Evolutionary conservation across 371 early-diverging fungal genomes (phyloP).

Genomic region (Circinella minor): DNA sequence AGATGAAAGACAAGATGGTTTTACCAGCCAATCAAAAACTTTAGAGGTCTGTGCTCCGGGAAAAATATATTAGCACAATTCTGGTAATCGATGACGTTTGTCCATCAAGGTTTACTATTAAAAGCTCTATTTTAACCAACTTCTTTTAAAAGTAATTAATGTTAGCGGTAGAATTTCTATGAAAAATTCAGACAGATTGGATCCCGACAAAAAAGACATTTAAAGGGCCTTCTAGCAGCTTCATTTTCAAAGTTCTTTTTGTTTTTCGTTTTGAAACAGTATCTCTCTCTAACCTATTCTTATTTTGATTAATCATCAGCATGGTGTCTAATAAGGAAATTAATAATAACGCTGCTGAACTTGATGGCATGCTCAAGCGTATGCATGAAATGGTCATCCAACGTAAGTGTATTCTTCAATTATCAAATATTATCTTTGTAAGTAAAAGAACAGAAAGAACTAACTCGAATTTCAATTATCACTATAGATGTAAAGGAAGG

Average conservation of each 20-base stretch:
- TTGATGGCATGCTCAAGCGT: conserved; percentile 38
- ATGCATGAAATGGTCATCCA: conserved; percentile 42
- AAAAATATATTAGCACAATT: conserved; percentile 2
- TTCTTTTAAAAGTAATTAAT: background rate
- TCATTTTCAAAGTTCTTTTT: background rate
- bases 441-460: background rate
- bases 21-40: background rate
- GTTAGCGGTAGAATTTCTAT: conserved; percentile 3
- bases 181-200: conserved; percentile 5
- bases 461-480: background rate
- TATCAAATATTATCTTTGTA: background rate
- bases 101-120: background rate
- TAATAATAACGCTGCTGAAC: conserved; percentile 32
- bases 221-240: background rate
- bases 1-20: background rate
- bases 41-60: conserved; percentile 3
- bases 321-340: conserved; percentile 32
- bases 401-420: conserved; percentile 22
- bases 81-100: conserved; percentile 7
- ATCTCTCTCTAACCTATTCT: background rate
- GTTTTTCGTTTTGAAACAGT: background rate
- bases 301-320: background rate
- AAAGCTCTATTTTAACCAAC: background rate
- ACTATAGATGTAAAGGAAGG: conserved; percentile 52
- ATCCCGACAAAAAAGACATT: conserved; percentile 3